Conservation (phyloP, 164 flowering plant genomes). For the Magnolia kwangsiensis region DNA sequence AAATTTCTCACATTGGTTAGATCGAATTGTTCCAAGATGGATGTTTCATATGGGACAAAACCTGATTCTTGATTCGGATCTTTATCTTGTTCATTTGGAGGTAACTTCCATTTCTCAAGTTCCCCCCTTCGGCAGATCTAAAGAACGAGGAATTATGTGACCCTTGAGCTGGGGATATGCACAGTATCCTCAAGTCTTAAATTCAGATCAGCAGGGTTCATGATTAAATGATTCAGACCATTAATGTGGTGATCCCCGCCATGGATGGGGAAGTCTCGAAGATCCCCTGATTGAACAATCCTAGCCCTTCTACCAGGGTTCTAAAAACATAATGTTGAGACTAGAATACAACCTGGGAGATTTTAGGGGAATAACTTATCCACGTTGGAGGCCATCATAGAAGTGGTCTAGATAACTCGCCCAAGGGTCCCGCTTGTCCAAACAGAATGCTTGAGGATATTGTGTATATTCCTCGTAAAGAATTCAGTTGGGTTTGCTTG, state of each 20-base stretch:
- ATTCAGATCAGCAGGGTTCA: background rate
- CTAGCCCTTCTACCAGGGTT: too few species aligned
- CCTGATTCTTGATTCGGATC: constrained; percentile 79
- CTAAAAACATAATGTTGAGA: too few species aligned
- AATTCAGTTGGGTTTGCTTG: too few species aligned
- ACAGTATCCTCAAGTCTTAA: background rate
- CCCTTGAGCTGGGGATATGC: background rate
- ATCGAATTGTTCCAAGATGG: constrained; percentile 71
- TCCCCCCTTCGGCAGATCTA: background rate
- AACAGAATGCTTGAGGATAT: too few species aligned
- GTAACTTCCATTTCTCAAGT: constrained; percentile 27
- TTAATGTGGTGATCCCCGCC: background rate
- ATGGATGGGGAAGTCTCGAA: background rate
- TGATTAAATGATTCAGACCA: background rate
- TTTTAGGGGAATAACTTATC: too few species aligned
- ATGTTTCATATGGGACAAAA: constrained; percentile 76
- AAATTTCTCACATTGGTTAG: constrained; percentile 71
- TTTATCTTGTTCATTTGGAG: constrained; percentile 85
- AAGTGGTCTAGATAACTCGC: too few species aligned
- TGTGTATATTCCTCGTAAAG: too few species aligned
- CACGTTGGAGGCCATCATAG: too few species aligned
- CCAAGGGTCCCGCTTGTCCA: too few species aligned
- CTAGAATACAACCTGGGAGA: too few species aligned
- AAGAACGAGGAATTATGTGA: background rate
- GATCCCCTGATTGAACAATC: background rate